A percentile compares a stretch with the other conserved stretches of the same genome.
Conservation (phyloP, 1,284 basidiomycete genomes). For the Trichosporon sp. region DNA sequence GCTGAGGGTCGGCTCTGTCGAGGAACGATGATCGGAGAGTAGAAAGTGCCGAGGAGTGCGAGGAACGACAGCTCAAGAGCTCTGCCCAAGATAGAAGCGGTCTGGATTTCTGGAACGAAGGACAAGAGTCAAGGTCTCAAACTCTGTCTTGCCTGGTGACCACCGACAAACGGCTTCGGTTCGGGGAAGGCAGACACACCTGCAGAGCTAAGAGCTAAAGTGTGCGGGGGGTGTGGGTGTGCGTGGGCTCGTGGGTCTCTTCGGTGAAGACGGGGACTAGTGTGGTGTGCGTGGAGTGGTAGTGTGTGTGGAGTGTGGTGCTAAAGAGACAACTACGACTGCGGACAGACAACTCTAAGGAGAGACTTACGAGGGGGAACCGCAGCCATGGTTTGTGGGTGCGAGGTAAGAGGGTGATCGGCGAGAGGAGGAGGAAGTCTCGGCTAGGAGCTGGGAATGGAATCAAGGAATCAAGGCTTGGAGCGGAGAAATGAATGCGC, state of each 20-base stretch:
- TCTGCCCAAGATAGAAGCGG: background rate
- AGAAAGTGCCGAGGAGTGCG: background rate
- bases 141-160: conserved; percentile 1
- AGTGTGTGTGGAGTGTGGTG: background rate
- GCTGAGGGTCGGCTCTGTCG: background rate
- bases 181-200: background rate
- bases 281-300: background rate
- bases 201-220: background rate
- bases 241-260: background rate
- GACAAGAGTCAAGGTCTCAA: background rate
- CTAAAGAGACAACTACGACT: background rate
- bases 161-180: background rate
- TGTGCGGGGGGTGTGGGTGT: background rate
- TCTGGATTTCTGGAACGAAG: background rate
- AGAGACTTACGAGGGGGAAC: background rate
- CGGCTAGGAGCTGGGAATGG: no score
- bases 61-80: background rate
- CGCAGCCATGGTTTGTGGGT: background rate
- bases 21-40: background rate
- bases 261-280: background rate
- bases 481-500: background rate
- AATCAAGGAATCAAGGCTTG: background rate
- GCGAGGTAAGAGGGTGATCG: background rate
- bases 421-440: background rate
- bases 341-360: background rate